A percentile compares a stretch with the other conserved stretches of the same genome.
Conservation (phyloP, 208 protist genomes). For the Ichthyophonus hoferi region DNA sequence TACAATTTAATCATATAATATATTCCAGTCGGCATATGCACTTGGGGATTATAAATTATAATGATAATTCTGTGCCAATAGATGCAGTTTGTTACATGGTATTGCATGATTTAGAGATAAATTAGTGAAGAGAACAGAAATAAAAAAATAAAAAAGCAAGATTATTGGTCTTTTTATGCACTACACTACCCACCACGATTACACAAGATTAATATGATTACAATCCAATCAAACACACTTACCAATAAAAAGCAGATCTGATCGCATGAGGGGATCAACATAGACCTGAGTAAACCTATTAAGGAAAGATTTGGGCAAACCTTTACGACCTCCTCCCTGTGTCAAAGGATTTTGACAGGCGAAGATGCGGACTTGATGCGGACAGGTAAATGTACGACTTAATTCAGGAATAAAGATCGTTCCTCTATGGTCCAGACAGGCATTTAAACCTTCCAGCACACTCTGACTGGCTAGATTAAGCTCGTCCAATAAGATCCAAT, state of each 20-base stretch:
- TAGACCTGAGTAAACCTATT: conserved; percentile 98
- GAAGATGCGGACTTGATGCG: conserved; percentile 91
- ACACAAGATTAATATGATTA: no score
- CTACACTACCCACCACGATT: no score
- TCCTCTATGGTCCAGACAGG: conserved; percentile 96
- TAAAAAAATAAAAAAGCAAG: no score
- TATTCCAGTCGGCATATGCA: no score
- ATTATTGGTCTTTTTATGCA: no score
- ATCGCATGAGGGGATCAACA: conserved; percentile 74
- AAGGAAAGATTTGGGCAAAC: conserved; percentile 98
- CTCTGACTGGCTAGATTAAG: conserved; percentile 99
- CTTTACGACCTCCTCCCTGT: conserved; percentile 97
- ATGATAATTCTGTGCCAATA: no score
- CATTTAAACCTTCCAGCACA: conserved; percentile 95
- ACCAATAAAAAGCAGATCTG: conserved; percentile 51
- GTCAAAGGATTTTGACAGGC: conserved; percentile 94
- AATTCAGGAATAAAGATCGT: conserved; percentile 81
- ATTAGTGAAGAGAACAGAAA: no score
- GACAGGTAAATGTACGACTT: conserved; percentile 65
- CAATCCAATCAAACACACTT: no score
- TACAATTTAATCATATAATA: no score
- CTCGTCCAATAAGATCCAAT: conserved; percentile 99
- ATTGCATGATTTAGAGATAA: no score
- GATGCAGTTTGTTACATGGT: no score
- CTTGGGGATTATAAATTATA: no score